Evolutionary conservation across 1,139 yeast species (phyloP).

Genomic region (Petasospora rhodanensis): DNA sequence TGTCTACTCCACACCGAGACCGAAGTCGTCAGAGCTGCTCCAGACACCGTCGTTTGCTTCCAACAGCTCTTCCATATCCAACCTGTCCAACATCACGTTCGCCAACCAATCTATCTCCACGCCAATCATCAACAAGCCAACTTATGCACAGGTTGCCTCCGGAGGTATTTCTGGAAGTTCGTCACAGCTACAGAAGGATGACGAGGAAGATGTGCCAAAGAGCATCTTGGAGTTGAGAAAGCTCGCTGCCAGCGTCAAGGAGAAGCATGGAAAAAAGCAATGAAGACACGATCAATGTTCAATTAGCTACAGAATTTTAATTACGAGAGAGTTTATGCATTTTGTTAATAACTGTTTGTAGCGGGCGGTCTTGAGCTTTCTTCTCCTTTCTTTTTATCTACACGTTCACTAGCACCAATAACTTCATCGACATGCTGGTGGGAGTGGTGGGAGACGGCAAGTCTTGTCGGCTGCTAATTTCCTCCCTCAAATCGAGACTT

Average conservation of each 20-base stretch:
- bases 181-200: too few relatives aligned
- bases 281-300: background rate
- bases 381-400: too few relatives aligned
- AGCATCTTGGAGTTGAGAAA: slow-evolving; percentile 21
- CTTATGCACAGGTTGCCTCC: slow-evolving; percentile 7
- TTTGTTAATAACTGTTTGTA: too few relatives aligned
- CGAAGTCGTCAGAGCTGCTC: slow-evolving; percentile 24
- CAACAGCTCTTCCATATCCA: slow-evolving; percentile 21
- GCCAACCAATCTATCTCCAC: slow-evolving; percentile 20
- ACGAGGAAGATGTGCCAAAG: slow-evolving; percentile 17
- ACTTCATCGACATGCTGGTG: too few relatives aligned
- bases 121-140: slow-evolving; percentile 18
- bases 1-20: slow-evolving; percentile 25
- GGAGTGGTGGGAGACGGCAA: too few relatives aligned
- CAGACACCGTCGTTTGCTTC: slow-evolving; percentile 25
- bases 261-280: slow-evolving; percentile 18
- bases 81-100: slow-evolving; percentile 24
- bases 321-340: too few relatives aligned
- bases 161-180: too few relatives aligned
- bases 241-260: slow-evolving; percentile 22
- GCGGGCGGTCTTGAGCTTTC: too few relatives aligned
- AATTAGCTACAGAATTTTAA: background rate
- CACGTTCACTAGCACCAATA: too few relatives aligned
- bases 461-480: too few relatives aligned
- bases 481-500: too few relatives aligned